Evolutionary conservation across 345 rosid genomes (phyloP), one percentile per base, ranked within the genome.

Genomic region (Pistacia vera): DNA sequence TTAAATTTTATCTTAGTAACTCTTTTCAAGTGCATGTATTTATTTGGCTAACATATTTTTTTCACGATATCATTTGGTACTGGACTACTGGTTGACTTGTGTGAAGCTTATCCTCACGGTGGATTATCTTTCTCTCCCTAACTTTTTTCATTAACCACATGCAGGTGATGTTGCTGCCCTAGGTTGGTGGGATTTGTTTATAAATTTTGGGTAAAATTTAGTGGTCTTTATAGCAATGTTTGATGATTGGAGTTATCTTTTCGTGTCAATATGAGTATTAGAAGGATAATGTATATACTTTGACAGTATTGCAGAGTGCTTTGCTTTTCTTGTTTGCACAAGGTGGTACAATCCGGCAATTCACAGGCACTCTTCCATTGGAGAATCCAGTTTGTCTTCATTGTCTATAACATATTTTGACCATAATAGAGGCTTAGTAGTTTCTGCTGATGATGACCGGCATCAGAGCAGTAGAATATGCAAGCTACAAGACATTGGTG

Each of bases 161-260:
- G 78, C 90, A 93, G 98, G 98, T 81, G 98, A 90, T 75, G 90
- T 95, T 61, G 89, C 82, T 44, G 93, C 92, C 30, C 84, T 95
- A 73, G 95, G 95, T 81, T 95, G 97, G 98, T 95, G 98, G 98
- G 98, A 90, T 82, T 87, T 95, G 70, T 89, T 93, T 82, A 90
- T 91, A 81, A 93, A 91, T 75, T 95, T 86, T 22, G 94, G 99
- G 96, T 91, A 91, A 73, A 22, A 33, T 56, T 69, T 56, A 33
- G 72, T 79, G 57, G 46, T 63, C 48, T 73, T 79, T 71, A 22
- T 36, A 52, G 64, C 38, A 78, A 3, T 41, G 28, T 55, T 70
- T 73, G 36, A 52, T 69, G 13, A 69, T 63, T 71, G 51, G 25
- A 25, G 46, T 65, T 60, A 61, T 36, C 55, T 52, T 3, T 41